These are phyloP conservation scores for Ulota crispa DNA, from an alignment of 225 moss, liverwort and hornwort species.

Conservation along the genomic window DNA sequence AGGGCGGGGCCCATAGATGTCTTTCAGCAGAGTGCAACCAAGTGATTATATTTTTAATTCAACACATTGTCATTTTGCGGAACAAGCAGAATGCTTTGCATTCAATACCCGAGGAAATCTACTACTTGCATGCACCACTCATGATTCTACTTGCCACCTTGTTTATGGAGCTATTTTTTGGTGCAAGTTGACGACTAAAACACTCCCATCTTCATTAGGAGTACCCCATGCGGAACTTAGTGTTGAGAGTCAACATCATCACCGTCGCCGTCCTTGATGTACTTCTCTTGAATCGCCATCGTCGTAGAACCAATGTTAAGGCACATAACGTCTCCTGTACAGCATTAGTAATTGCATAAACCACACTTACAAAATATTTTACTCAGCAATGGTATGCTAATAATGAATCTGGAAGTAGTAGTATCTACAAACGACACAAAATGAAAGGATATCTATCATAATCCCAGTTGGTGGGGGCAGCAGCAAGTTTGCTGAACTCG, in stretches of 20 bases:
- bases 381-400: background rate
- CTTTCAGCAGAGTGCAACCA: background rate
- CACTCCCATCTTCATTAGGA: conserved; percentile 1
- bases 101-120: background rate
- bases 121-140: background rate
- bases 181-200: conserved; percentile 6
- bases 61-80: background rate
- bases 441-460: conserved; percentile 95
- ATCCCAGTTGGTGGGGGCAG: conserved; percentile 86
- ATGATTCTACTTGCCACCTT: conserved; percentile 18
- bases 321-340: conserved; percentile 11
- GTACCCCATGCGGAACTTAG: conserved; percentile 6
- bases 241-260: conserved; percentile 1
- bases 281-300: conserved; percentile 92
- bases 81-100: background rate
- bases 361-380: background rate
- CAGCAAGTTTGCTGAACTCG: conserved; percentile 84
- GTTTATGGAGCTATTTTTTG: conserved; percentile 3
- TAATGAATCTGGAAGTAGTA: background rate
- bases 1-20: background rate
- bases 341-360: conserved; percentile 16
- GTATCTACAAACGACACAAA: background rate
- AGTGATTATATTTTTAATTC: conserved; percentile 3
- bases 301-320: conserved; percentile 62
- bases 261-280: conserved; percentile 63